Evolutionary conservation across 1,284 basidiomycete species (phyloP), one percentile per base, ranked within the genome.

Genomic region (Apiotrichum gracile): DNA sequence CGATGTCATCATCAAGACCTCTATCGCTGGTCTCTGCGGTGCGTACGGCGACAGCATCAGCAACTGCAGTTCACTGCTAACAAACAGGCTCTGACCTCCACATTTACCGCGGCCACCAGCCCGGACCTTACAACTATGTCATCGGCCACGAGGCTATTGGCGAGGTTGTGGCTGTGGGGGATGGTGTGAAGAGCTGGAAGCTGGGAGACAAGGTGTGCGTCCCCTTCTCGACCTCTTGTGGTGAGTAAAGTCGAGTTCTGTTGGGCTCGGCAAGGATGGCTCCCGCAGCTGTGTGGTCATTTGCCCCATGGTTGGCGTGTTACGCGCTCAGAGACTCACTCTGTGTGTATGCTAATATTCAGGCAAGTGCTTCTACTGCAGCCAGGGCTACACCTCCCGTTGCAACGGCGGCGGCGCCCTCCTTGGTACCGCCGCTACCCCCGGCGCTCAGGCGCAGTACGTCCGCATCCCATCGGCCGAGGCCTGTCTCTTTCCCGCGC

Each of bases 371-470:
- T 68, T 63, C 55, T 85, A 83, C 62, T 93, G 90, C 69, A 79
- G 83, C 3, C 69, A 85, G 27, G 86, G 85, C 25, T 86, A 85
- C 69, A 91, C 88, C 2, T 84, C 82, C 29, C 81, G 91, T 44
- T 93, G 91, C 69, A 44, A 38, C 22, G 76, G 79, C 2, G 74
- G 83, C 55, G 53, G 53, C 5, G 31, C 43, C 9, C 51, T 53
- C 7, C 50, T 51, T 16, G 54, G 57, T 34, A 83, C 82, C 22
- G 83, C 86, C 0, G 65, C 72, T 7, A 80, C 89, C 0, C 83
- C 85, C 10, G 91, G 91, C 14, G 88, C 83, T 2, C 91, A 94
- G 76, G 90, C 89, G 0, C 88, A 92, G 72, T 94, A 86, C 68
- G 80, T 90, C 2, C 82, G 86, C 24, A 83, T 91, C 8, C 88